phyloP scores from a whole-genome alignment of 768 basidiomycete genomes.

The Pisolithus orientalis region DNA sequence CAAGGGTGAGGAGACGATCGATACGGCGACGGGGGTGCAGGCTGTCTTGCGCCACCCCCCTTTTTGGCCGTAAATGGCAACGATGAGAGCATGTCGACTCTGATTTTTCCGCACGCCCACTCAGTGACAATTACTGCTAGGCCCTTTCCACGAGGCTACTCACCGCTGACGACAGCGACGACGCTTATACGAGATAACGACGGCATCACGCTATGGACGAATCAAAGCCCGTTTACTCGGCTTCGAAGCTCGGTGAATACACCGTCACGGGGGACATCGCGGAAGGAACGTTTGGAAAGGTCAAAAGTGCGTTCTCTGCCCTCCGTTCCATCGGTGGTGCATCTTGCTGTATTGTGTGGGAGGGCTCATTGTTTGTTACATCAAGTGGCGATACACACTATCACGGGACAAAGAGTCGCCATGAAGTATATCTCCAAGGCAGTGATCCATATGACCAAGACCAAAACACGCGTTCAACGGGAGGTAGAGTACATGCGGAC shows the following conservation, averaged over 20 bases:
- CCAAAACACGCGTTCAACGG: slow-evolving; percentile 84
- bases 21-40: slow-evolving; percentile 15
- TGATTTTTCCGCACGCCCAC: slow-evolving; percentile 18
- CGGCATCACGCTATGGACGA: slow-evolving; percentile 22
- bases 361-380: slow-evolving; percentile 9
- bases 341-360: background rate
- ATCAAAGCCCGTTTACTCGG: slow-evolving; percentile 34
- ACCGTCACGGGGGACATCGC: slow-evolving; percentile 84
- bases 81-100: slow-evolving; percentile 6
- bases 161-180: slow-evolving; percentile 5
- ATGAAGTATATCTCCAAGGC: slow-evolving; percentile 98
- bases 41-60: slow-evolving; percentile 1
- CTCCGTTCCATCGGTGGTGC: slow-evolving; percentile 9
- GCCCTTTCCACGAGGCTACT: background rate
- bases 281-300: slow-evolving; percentile 97
- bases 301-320: slow-evolving; percentile 73
- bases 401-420: slow-evolving; percentile 93
- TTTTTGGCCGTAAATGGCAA: slow-evolving; percentile 12
- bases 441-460: slow-evolving; percentile 86
- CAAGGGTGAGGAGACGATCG: slow-evolving; percentile 1
- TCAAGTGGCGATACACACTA: slow-evolving; percentile 86
- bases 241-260: slow-evolving; percentile 86
- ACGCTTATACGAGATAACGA: slow-evolving; percentile 8
- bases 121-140: too few species aligned
- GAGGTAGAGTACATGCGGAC: slow-evolving; percentile 97